Evolutionary conservation across 2,329 filamentous ascomycete genomes (phyloP).

Genomic region (Penicillium verrucosum): DNA sequence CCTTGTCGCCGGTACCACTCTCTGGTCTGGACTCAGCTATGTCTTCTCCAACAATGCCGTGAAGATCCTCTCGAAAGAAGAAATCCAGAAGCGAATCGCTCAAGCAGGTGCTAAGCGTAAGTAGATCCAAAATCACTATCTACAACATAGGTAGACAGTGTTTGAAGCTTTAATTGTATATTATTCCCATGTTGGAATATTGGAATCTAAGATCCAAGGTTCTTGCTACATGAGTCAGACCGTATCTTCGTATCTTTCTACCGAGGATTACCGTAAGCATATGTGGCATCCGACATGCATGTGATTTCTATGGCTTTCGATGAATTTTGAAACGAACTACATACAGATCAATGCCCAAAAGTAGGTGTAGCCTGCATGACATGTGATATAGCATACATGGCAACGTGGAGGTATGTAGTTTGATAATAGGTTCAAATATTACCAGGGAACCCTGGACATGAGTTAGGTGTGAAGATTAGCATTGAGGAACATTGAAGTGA

Average conservation of each 20-base stretch:
- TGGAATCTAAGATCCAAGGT: too few species aligned
- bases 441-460: background rate
- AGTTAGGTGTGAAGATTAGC: too few species aligned
- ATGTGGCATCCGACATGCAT: background rate
- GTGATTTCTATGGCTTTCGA: background rate
- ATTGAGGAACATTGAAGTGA: background rate
- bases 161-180: background rate
- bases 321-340: background rate
- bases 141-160: too few species aligned
- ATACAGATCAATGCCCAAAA: background rate
- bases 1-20: constrained; percentile 79
- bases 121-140: background rate
- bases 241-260: background rate
- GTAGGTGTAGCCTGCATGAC: background rate
- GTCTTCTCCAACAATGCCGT: constrained; percentile 87
- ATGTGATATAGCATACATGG: background rate
- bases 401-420: background rate
- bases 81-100: constrained; percentile 37
- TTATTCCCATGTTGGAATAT: background rate
- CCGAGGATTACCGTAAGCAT: background rate
- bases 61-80: constrained; percentile 65
- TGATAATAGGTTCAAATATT: background rate
- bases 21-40: constrained; percentile 94
- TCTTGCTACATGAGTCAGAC: background rate
- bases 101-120: constrained; percentile 30